A percentile compares a stretch with the other conserved stretches of the same genome.
Conservation (phyloP, 768 basidiomycete genomes). For the Tricholoma matsutake region DNA sequence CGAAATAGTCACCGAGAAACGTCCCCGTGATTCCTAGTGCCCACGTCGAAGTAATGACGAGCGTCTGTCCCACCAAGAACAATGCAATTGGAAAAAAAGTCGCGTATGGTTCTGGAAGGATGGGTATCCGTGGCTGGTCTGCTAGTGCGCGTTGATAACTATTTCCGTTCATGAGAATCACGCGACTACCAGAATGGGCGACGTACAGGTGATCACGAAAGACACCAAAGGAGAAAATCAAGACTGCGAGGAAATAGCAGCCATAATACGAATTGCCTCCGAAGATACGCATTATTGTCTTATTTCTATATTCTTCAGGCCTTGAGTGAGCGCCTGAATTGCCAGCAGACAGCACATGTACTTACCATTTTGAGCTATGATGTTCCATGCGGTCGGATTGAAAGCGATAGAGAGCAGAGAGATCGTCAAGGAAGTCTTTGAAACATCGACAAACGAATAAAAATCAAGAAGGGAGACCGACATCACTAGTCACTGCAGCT, state of each 20-base stretch:
- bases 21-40: conserved; percentile 92
- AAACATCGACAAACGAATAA: conserved; percentile 50
- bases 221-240: conserved; percentile 85
- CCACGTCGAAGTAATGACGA: conserved; percentile 88
- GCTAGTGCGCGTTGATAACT: conserved; percentile 76
- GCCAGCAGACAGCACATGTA: conserved; percentile 8
- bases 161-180: conserved; percentile 2
- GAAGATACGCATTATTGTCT: conserved; percentile 81
- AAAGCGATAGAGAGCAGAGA: conserved; percentile 74
- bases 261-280: conserved; percentile 71
- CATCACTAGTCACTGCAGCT: too few species aligned
- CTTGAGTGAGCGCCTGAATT: not conserved
- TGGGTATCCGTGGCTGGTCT: conserved; percentile 67
- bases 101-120: conserved; percentile 66
- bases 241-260: conserved; percentile 81
- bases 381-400: conserved; percentile 96
- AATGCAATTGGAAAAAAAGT: conserved; percentile 57
- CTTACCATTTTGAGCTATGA: conserved; percentile 88
- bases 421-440: conserved; percentile 61
- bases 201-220: conserved; percentile 83
- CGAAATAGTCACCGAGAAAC: conserved; percentile 85
- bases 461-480: conserved; percentile 11
- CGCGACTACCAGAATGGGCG: not conserved
- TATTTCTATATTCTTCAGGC: conserved; percentile 64
- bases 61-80: conserved; percentile 72